phyloP scores from a whole-genome alignment of 1,284 basidiomycete genomes.

The Marasmius oreades region DNA sequence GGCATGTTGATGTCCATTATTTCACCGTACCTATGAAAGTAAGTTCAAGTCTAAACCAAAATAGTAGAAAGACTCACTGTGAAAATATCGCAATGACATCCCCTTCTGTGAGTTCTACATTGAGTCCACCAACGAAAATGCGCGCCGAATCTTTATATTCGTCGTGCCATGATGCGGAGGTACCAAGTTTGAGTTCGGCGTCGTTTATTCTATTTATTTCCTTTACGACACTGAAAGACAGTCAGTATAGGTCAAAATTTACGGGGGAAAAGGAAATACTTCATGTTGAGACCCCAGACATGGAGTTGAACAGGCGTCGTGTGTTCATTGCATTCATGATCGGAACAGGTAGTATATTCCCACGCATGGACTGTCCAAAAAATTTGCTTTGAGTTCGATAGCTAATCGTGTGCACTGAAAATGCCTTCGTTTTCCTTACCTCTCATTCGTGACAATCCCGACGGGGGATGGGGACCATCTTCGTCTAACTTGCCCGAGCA shows the following conservation, averaged over 20 bases:
- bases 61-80: slow-evolving; percentile 59
- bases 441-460: slow-evolving; percentile 76
- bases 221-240: slow-evolving; percentile 69
- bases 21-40: slow-evolving; percentile 78
- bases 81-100: slow-evolving; percentile 98
- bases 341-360: slow-evolving; percentile 9
- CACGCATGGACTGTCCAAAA: neutral
- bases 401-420: slow-evolving; percentile 14
- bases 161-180: slow-evolving; percentile 91
- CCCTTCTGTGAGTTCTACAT: slow-evolving; percentile 89
- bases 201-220: slow-evolving; percentile 95
- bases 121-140: slow-evolving; percentile 86
- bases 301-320: too few species aligned
- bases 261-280: slow-evolving; percentile 2
- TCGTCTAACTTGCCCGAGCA: slow-evolving; percentile 70
- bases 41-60: neutral
- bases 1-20: slow-evolving; percentile 95
- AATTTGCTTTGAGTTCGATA: slow-evolving; percentile 10
- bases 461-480: slow-evolving; percentile 82
- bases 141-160: slow-evolving; percentile 98
- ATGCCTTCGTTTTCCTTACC: slow-evolving; percentile 79
- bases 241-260: neutral
- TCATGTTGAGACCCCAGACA: slow-evolving; percentile 10
- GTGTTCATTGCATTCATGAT: too few species aligned
- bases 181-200: slow-evolving; percentile 82